A percentile compares a stretch with the other conserved stretches of the same genome.
Evolutionary conservation across 148 eudicot genomes (phyloP).

Genomic region (Dysphania ambrosioides): DNA sequence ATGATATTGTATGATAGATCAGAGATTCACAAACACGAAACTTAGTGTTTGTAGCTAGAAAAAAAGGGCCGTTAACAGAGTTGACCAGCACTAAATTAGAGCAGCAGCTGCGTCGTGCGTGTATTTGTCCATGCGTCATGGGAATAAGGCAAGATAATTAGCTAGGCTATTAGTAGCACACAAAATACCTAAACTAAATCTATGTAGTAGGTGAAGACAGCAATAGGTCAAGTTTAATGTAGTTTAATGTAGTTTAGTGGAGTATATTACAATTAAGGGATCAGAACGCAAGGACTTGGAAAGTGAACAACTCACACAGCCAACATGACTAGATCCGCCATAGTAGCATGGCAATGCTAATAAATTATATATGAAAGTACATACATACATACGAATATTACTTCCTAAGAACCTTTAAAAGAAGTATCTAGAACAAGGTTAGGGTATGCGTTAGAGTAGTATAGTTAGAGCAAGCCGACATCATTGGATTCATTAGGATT

Average conservation of each 20-base stretch:
- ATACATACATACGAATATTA: too few relatives aligned
- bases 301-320: background rate
- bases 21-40: too few relatives aligned
- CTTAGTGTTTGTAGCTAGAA: background rate
- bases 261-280: background rate
- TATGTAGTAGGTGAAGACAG: constrained; percentile 2
- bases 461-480: too few relatives aligned
- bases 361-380: too few relatives aligned
- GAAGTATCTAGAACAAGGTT: too few relatives aligned
- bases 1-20: too few relatives aligned
- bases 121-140: background rate
- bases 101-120: background rate
- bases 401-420: too few relatives aligned
- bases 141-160: background rate
- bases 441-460: too few relatives aligned
- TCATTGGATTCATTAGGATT: too few relatives aligned
- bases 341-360: too few relatives aligned
- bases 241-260: background rate
- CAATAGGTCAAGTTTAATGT: background rate
- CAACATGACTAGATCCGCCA: background rate
- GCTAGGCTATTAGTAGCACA: background rate
- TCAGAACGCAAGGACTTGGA: background rate
- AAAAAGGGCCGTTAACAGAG: background rate
- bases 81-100: background rate
- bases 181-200: constrained; percentile 16